Base-by-base conservation (phyloP, 2,329 filamentous ascomycete genomes). In the Beauveria bassiana region DNA sequence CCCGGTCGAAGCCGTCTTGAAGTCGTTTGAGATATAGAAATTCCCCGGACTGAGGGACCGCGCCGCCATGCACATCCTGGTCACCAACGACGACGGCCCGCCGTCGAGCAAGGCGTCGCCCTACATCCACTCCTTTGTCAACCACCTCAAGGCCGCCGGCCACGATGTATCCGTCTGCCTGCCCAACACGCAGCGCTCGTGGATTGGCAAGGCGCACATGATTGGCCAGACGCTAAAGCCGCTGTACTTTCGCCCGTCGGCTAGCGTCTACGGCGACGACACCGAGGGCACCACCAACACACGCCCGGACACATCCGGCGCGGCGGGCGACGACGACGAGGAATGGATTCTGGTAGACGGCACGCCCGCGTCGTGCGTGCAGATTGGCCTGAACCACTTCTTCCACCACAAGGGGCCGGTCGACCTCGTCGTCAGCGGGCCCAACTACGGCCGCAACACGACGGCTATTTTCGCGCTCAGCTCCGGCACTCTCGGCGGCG, bases 151-250 rank as follows among this genome's bases (percentile, higher is more conserved):
- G 72, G 75, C 80, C 61, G 86, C 88, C 38, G 92, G 92, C 8
- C 93, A 97, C 75, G 81, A 79, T n/a, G 91, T 98, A 64, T 96
- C 91, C 8, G 93, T 99, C 55, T 89, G 95, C 65, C 84, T 99
- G 16, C 95, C 95, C 1, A 86, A 97, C 73, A 88, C 87, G 7
- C 95, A 99, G 77, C 87, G 93, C 65, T 96, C 92, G 61, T 99
- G 95, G 95, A 98, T 99, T 70, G 93, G 93, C 68, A 99, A 99
- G 79, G 95, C 95, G 3, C 95, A 98, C 75, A 90, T 98, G 70
- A 92, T 98, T 69, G 93, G 93, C 61, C 88, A 93, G 73, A 89
- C 90, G 10, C 84, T 96, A 64, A 91, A 88, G 72, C 92, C 92
- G 9, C 81, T 85, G 31, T 96, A 96, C 78, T 96, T 92, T 78